Evolutionary conservation across 306 rosid genomes (phyloP).

Genomic region (Luffa aegyptiaca): DNA sequence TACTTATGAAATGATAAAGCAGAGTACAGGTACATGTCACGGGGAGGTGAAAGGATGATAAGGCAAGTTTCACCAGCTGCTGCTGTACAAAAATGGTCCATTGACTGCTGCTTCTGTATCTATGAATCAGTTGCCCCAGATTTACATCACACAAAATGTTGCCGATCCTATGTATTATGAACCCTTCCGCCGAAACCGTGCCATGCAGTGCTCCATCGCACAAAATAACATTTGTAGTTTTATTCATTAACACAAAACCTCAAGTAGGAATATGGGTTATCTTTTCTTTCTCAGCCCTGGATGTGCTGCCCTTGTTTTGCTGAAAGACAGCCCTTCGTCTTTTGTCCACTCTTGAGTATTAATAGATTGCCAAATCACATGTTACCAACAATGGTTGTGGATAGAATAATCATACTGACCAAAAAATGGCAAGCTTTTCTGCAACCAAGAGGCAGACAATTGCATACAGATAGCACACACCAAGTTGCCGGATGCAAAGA

Average conservation of each 20-base stretch:
- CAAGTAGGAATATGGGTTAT: conserved; percentile 63
- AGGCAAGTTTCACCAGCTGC: conserved; percentile 24
- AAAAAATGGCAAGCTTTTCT: conserved; percentile 30
- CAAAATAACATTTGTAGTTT: conserved; percentile 25
- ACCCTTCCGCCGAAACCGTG: conserved; percentile 76
- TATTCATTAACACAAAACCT: conserved; percentile 45
- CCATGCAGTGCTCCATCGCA: conserved; percentile 38
- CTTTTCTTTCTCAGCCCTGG: conserved; percentile 69
- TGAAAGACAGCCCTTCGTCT: conserved; percentile 31
- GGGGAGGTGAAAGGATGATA: conserved; percentile 68
- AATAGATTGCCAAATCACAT: conserved; percentile 15
- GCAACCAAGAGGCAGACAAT: conserved; percentile 40
- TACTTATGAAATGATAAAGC: conserved; percentile 9
- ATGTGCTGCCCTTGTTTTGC: conserved; percentile 46
- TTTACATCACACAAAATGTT: background rate
- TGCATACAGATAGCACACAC: conserved; percentile 70
- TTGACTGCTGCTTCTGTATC: background rate
- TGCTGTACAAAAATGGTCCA: conserved; percentile 46
- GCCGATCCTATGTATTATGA: conserved; percentile 22
- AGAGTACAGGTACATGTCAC: conserved; percentile 71
- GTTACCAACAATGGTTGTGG: conserved; percentile 25
- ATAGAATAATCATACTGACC: conserved; percentile 19
- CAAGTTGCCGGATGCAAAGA: conserved; percentile 77
- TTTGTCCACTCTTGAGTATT: conserved; percentile 28
- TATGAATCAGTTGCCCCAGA: conserved; percentile 13